A percentile compares a stretch with the other conserved stretches of the same genome.
phyloP scores from a whole-genome alignment of 2,329 filamentous ascomycete genomes.

The Neurospora crassa region DNA sequence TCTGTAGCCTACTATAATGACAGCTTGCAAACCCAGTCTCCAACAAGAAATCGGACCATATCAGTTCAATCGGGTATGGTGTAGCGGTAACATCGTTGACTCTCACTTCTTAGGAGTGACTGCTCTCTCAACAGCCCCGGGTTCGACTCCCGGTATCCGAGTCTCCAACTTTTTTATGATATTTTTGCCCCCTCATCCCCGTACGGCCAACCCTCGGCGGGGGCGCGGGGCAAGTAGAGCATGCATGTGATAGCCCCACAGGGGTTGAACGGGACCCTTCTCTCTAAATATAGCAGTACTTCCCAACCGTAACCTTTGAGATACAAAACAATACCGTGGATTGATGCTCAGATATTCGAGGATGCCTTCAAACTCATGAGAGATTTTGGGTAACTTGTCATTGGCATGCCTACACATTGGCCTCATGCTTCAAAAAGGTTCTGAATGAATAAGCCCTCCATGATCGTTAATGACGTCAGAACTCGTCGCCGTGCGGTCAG shows the following conservation, averaged over 20 bases:
- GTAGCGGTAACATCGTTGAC: too few relatives aligned
- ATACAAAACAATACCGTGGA: not conserved
- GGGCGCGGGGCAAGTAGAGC: too few relatives aligned
- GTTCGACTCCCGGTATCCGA: not conserved
- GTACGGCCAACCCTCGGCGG: too few relatives aligned
- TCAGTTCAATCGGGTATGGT: not conserved
- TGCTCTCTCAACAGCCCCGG: not conserved
- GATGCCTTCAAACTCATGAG: not conserved
- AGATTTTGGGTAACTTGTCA: not conserved
- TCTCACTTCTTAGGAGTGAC: too few relatives aligned
- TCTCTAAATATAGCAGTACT: not conserved
- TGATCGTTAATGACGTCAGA: not conserved
- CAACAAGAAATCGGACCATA: not conserved
- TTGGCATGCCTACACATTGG: not conserved
- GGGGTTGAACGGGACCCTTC: not conserved
- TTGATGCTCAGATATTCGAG: not conserved
- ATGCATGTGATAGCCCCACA: not conserved
- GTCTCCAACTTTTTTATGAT: not conserved
- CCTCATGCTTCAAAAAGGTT: not conserved
- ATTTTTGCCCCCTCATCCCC: too few relatives aligned
- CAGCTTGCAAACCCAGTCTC: rapidly evolving
- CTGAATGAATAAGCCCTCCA: not conserved
- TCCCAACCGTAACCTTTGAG: not conserved
- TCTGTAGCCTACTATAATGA: not conserved
- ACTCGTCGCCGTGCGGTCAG: not conserved